These are phyloP conservation scores for Aulographum hederae DNA, from an alignment of 2,329 filamentous ascomycete species.

Conservation along the genomic window DNA sequence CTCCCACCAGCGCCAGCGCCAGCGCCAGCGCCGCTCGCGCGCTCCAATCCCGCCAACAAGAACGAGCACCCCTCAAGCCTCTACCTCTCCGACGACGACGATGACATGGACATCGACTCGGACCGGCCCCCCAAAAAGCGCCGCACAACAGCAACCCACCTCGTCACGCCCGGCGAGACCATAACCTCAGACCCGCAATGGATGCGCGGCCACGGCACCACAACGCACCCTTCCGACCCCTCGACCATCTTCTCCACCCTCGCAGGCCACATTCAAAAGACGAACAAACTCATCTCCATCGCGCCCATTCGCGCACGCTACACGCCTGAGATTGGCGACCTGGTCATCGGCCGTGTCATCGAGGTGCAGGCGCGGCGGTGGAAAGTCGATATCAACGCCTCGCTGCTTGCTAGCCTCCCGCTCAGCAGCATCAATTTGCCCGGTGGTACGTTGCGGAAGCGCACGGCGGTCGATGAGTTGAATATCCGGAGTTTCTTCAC, in stretches of 20 bases:
- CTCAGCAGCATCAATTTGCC: constrained; percentile 87
- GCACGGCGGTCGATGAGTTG: constrained; percentile 89
- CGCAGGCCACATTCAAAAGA: constrained; percentile 76
- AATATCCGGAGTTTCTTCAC: constrained; percentile 96
- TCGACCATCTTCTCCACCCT: constrained; percentile 80
- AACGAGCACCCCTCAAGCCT: too few species aligned
- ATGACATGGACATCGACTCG: constrained; percentile 14
- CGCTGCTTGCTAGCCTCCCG: constrained; percentile 68
- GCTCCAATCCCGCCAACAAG: constrained; percentile 10
- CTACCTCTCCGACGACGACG: constrained; percentile 13
- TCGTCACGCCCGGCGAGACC: constrained; percentile 76
- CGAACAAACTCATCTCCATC: constrained; percentile 91
- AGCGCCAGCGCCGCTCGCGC: constrained; percentile 13
- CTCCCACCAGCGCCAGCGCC: constrained; percentile 30
- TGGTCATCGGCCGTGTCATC: constrained; percentile 83
- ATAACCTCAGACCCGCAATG: constrained; percentile 89
- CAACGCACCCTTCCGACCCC: constrained; percentile 40
- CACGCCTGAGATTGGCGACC: constrained; percentile 86
- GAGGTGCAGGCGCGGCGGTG: constrained; percentile 88
- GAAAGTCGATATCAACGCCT: constrained; percentile 85
- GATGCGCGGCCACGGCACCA: constrained; percentile 96
- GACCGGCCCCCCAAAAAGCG: constrained; percentile 24
- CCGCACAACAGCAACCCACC: constrained; percentile 22
- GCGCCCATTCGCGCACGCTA: constrained; percentile 82
- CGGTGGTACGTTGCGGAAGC: constrained; percentile 74